phyloP scores from a whole-genome alignment of 192 early-diverging fungal species.

The Gonapodya sp. region DNA sequence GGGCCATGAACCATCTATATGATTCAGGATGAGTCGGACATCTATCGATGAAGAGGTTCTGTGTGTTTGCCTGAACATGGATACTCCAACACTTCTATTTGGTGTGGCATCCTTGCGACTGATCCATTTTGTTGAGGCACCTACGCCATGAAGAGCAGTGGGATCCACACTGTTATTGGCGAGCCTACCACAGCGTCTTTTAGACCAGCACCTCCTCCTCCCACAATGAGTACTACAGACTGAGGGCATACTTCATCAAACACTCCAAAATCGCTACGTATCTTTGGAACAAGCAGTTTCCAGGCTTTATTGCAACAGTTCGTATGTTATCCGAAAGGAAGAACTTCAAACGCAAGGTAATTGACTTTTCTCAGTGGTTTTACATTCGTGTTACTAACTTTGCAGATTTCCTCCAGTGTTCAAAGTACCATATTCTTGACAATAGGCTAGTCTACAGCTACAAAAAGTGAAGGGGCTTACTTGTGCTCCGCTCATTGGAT shows the following conservation, averaged over 20 bases:
- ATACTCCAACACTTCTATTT: background rate
- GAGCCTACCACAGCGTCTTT: background rate
- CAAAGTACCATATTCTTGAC: background rate
- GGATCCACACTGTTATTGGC: background rate
- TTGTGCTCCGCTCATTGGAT: background rate
- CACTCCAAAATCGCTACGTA: background rate
- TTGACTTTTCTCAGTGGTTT: background rate
- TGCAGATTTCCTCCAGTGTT: background rate
- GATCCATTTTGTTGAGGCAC: background rate
- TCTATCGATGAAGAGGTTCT: background rate
- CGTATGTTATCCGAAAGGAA: background rate
- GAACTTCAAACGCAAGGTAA: background rate
- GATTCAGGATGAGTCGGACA: background rate
- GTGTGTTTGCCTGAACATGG: background rate
- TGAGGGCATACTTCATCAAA: background rate
- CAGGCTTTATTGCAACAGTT: background rate
- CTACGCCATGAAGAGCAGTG: background rate
- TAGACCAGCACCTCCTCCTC: background rate
- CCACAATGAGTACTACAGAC: background rate
- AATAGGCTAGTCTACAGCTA: background rate
- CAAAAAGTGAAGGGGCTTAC: background rate
- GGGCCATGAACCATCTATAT: background rate
- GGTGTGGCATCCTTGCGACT: background rate
- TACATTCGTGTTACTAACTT: background rate
- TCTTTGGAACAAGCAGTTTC: background rate